A percentile compares a stretch with the other conserved stretches of the same genome.
These are phyloP conservation scores for Fallopia convolvulus DNA, from an alignment of 148 eudicot genomes.

Conservation along the genomic window DNA sequence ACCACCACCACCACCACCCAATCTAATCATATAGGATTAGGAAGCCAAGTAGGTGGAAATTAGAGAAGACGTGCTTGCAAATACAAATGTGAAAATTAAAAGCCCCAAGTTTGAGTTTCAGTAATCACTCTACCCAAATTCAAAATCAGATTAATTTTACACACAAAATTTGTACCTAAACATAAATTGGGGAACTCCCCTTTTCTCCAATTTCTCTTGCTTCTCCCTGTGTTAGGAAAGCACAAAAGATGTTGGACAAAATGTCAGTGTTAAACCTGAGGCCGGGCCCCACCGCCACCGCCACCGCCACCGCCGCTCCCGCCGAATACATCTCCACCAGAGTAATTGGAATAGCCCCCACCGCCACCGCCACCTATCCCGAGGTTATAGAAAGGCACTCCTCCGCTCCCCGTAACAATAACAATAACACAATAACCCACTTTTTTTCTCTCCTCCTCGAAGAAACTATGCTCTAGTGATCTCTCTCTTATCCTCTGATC, in stretches of 20 bases:
- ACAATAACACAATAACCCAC: neutral
- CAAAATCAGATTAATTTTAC: neutral
- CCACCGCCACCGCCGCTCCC: neutral
- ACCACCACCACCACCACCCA: neutral
- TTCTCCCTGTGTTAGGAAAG: neutral
- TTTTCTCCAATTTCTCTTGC: neutral
- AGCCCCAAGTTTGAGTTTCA: neutral
- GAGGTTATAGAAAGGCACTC: conserved; percentile 6
- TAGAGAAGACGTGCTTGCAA: neutral
- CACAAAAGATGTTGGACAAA: neutral
- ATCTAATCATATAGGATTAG: neutral
- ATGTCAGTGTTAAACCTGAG: neutral
- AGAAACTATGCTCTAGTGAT: too few relatives aligned
- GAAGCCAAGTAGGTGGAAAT: neutral
- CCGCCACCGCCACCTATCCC: neutral
- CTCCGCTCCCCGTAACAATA: neutral
- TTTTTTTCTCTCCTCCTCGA: neutral
- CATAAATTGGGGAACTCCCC: neutral
- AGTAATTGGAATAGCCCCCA: neutral
- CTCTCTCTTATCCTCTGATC: neutral
- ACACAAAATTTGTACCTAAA: neutral
- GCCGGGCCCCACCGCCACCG: conserved; percentile 2
- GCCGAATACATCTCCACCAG: neutral
- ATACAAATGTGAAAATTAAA: neutral
- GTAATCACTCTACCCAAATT: neutral